Conservation (phyloP, 257 asterid species). For the Lycium ferocissimum region DNA sequence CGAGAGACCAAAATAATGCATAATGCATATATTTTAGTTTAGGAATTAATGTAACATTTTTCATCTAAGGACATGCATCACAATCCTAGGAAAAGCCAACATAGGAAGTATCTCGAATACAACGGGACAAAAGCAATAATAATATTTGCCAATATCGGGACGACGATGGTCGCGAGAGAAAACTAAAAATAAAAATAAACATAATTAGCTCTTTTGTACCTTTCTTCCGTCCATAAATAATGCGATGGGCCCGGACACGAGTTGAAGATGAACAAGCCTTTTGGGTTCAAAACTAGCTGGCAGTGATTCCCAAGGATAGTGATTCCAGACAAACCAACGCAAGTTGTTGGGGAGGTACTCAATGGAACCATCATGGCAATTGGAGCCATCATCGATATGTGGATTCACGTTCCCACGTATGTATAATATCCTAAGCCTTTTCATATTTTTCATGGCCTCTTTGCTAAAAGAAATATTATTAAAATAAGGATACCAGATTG, state of each 20-base stretch:
- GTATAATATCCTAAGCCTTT: neutral
- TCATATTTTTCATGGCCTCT: neutral
- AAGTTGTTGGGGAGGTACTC: neutral
- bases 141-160: no score
- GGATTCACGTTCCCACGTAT: neutral
- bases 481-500: neutral
- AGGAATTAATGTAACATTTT: no score
- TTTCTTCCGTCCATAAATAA: neutral
- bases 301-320: neutral
- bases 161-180: no score
- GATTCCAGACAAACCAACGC: neutral
- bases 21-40: no score
- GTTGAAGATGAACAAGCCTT: neutral
- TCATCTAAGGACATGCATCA: no score
- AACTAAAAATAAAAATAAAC: no score
- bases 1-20: no score
- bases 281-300: slow-evolving; percentile 3
- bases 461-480: neutral
- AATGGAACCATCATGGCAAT: neutral
- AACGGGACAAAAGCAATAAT: no score
- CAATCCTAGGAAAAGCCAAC: no score
- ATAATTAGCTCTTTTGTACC: no score
- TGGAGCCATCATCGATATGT: neutral
- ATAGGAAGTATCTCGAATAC: no score
- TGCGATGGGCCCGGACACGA: neutral